Conservation (phyloP, 306 rosid genomes). For the Myrica gale region DNA sequence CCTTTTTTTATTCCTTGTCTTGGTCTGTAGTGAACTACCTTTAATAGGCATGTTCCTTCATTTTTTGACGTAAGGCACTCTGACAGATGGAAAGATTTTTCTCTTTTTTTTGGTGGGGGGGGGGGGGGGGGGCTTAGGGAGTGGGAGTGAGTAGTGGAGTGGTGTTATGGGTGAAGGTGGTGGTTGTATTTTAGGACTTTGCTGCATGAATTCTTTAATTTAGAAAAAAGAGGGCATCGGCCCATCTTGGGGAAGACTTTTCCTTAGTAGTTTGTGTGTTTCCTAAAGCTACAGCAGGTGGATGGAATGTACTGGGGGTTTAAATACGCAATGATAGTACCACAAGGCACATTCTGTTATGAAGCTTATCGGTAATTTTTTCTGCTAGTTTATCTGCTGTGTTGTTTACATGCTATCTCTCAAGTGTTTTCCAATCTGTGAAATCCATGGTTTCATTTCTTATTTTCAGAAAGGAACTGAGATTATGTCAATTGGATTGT, state of each 20-base stretch:
- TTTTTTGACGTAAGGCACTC: too few species aligned
- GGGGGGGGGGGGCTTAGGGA: too few species aligned
- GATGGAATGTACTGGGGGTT: neutral
- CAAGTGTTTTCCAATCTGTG: neutral
- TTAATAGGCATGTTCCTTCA: too few species aligned
- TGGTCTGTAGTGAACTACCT: too few species aligned
- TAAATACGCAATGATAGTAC: neutral
- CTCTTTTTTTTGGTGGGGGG: too few species aligned
- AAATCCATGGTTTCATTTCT: neutral
- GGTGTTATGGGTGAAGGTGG: too few species aligned
- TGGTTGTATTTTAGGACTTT: neutral
- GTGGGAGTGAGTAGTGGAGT: too few species aligned
- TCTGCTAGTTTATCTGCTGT: neutral
- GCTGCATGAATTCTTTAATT: neutral
- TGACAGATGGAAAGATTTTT: neutral
- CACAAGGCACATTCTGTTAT: neutral
- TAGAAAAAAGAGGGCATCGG: too few species aligned
- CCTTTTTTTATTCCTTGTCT: too few species aligned
- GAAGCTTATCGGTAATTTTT: neutral
- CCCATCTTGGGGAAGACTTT: too few species aligned
- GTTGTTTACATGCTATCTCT: neutral
- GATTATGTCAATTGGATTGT: neutral
- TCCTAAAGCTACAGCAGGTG: neutral
- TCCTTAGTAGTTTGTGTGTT: neutral
- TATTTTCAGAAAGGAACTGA: neutral